Evolutionary conservation across 768 basidiomycete species (phyloP).

Genomic region (Coprinellus micaceus): DNA sequence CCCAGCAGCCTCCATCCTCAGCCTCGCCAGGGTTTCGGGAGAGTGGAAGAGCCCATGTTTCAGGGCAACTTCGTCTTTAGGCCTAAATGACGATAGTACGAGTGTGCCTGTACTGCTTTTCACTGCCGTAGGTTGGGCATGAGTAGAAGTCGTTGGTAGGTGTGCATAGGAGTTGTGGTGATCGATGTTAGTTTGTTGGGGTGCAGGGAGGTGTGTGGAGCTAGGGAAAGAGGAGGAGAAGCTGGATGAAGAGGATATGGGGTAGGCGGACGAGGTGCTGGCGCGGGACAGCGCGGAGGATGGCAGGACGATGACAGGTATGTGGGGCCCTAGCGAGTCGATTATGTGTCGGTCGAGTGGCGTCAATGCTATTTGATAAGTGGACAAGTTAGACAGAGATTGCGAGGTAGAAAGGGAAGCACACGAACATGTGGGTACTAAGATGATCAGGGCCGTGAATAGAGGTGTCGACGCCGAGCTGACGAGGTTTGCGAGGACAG

Average conservation of each 20-base stretch:
- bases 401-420: background rate
- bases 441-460: conserved; percentile 56
- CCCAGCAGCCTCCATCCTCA: conserved; percentile 64
- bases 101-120: conserved; percentile 1
- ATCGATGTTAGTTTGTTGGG: too few relatives aligned
- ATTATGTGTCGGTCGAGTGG: conserved; percentile 45
- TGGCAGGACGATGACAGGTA: conserved; percentile 57
- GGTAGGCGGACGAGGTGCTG: background rate
- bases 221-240: conserved; percentile 1
- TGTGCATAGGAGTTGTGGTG: too few relatives aligned
- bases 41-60: conserved; percentile 61
- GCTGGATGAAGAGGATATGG: background rate
- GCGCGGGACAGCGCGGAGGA: background rate
- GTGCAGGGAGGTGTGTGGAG: conserved; percentile 8
- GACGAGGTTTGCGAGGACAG: conserved; percentile 47
- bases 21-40: conserved; percentile 52
- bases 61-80: conserved; percentile 46
- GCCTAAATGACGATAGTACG: conserved; percentile 53
- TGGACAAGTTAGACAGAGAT: too few relatives aligned
- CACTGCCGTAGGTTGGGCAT: background rate
- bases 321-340: conserved; percentile 45
- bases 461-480: conserved; percentile 57
- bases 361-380: conserved; percentile 36
- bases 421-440: conserved; percentile 45
- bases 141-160: too few relatives aligned